Conservation (phyloP, 805 yeast genomes). For the Candida parachauliodes region DNA sequence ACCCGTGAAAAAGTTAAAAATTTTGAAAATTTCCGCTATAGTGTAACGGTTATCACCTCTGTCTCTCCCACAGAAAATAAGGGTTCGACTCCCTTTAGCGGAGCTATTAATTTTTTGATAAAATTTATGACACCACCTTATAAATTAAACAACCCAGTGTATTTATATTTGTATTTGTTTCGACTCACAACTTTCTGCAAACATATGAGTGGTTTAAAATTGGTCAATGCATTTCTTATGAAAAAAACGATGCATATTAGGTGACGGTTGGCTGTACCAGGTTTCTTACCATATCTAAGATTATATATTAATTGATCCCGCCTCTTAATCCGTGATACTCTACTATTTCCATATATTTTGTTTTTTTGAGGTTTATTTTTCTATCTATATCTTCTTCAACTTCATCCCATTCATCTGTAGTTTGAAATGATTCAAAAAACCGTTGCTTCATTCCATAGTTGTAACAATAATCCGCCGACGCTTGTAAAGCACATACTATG, state of each 20-base stretch:
- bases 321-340: constrained; percentile 7
- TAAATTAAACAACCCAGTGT: too few species aligned
- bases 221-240: too few species aligned
- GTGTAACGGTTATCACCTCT: constrained; percentile 3
- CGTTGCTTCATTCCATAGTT: constrained; percentile 5
- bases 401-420: too few species aligned
- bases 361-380: constrained; percentile 1
- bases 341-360: constrained; percentile 4
- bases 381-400: background rate
- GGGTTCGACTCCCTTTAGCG: constrained; percentile 6
- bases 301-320: too few species aligned
- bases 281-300: too few species aligned
- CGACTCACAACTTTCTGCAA: too few species aligned
- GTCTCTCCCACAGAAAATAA: constrained; percentile 6
- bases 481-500: constrained; percentile 27
- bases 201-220: too few species aligned
- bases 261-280: too few species aligned
- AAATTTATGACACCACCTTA: too few species aligned
- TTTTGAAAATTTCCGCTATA: constrained; percentile 1
- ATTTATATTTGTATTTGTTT: too few species aligned
- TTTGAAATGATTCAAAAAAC: constrained; percentile 2
- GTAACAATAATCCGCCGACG: constrained; percentile 25
- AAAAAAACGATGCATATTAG: too few species aligned
- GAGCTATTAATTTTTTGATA: background rate
- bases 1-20: too few species aligned